Conservation (phyloP, 176 grass and related monocot genomes). For the Carex kokanica region DNA sequence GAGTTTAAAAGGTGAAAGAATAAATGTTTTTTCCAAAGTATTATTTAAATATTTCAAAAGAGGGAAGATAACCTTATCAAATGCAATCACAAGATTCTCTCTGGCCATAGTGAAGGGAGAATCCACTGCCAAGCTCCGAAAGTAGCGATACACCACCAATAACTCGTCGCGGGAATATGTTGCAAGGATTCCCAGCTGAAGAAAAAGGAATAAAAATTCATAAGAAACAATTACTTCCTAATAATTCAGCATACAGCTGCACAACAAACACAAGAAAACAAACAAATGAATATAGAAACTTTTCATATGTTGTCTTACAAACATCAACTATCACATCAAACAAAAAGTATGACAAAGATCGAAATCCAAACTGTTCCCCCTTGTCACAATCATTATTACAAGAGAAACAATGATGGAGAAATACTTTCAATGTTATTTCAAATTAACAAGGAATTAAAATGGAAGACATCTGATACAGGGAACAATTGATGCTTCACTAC, state of each 20-base stretch:
- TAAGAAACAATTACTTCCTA: background rate
- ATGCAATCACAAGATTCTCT: constrained; percentile 89
- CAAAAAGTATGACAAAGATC: background rate
- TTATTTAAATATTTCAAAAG: background rate
- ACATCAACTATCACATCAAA: background rate
- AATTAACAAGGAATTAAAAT: background rate
- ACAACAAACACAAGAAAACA: background rate
- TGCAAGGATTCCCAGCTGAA: constrained; percentile 78
- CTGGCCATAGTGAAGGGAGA: constrained; percentile 76
- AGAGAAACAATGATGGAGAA: background rate
- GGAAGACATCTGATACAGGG: too few relatives aligned
- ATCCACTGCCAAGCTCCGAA: constrained; percentile 88
- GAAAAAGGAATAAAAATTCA: background rate
- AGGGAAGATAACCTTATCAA: constrained; percentile 66
- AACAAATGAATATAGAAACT: background rate
- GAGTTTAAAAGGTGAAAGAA: background rate
- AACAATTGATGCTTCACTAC: background rate
- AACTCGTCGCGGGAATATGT: constrained; percentile 75
- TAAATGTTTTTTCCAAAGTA: background rate
- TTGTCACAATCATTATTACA: background rate
- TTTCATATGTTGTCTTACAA: constrained; percentile 8
- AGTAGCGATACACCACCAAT: constrained; percentile 77
- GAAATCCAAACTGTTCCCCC: background rate
- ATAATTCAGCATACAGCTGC: background rate
- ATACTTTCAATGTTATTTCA: background rate